A percentile compares a stretch with the other conserved stretches of the same genome.
These are phyloP conservation scores for Huntiella omanensis DNA, from an alignment of 2,329 filamentous ascomycete species.

Conservation along the genomic window DNA sequence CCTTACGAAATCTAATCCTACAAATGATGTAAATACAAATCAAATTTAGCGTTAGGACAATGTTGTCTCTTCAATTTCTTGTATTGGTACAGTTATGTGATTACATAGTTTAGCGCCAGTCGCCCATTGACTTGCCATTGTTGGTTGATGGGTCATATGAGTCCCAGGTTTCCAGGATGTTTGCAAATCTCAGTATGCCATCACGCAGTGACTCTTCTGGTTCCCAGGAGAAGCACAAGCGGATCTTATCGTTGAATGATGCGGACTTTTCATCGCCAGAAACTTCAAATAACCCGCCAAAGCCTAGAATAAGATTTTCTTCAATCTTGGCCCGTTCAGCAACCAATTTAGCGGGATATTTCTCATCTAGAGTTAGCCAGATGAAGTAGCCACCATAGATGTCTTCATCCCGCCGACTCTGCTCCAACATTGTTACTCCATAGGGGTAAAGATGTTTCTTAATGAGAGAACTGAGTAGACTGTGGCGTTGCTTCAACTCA, in stretches of 20 bases:
- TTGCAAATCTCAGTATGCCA: conserved; percentile 44
- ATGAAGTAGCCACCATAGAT: conserved; percentile 71
- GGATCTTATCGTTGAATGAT: conserved; percentile 39
- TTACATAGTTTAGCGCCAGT: conserved; percentile 4
- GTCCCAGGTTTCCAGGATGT: conserved; percentile 21
- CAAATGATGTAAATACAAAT: too few relatives aligned
- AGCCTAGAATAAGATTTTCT: conserved; percentile 48
- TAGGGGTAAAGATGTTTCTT: conserved; percentile 39
- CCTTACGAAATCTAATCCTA: conserved; percentile 33
- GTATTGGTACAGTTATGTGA: not conserved
- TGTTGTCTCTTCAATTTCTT: not conserved
- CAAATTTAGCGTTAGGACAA: not conserved
- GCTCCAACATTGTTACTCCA: conserved; percentile 29
- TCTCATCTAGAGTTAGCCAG: conserved; percentile 48
- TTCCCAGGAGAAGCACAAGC: conserved; percentile 58
- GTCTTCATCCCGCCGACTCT: conserved; percentile 22
- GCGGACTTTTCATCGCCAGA: conserved; percentile 32
- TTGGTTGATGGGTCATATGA: conserved; percentile 13
- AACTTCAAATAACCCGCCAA: conserved; percentile 53
- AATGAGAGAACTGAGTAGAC: conserved; percentile 38
- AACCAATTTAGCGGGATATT: conserved; percentile 32
- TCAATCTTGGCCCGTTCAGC: conserved; percentile 37
- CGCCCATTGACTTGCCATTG: conserved; percentile 1
- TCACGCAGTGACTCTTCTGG: conserved; percentile 45
- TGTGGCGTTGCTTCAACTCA: conserved; percentile 26